Conservation (phyloP, 306 rosid genomes). For the Crotalaria pallida region DNA sequence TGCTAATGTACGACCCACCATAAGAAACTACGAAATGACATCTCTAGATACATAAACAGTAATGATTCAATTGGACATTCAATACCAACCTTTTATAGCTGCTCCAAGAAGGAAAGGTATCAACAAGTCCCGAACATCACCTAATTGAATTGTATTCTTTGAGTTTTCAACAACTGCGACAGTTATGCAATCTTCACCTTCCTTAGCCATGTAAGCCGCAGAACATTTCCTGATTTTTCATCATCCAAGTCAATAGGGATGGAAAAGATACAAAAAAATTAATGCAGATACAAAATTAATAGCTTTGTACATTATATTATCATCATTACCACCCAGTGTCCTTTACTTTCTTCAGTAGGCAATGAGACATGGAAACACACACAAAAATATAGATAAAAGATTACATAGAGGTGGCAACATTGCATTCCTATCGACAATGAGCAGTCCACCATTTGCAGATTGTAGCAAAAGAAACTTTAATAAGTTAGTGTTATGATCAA, state of each 20-base stretch:
- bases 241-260: conserved; percentile 34
- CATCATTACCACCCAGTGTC: background rate
- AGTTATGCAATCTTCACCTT: conserved; percentile 53
- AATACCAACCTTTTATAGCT: conserved; percentile 66
- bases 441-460: background rate
- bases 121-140: conserved; percentile 45
- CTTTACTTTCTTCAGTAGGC: background rate
- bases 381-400: background rate
- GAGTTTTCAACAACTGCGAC: conserved; percentile 46
- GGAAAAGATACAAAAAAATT: conserved; percentile 22
- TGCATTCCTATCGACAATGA: background rate
- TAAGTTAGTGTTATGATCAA: conserved; percentile 1
- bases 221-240: conserved; percentile 57
- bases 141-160: conserved; percentile 43
- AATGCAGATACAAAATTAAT: conserved; percentile 4
- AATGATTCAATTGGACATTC: conserved; percentile 14
- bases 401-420: too few relatives aligned
- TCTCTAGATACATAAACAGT: background rate
- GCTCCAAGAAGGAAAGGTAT: conserved; percentile 64
- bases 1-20: background rate
- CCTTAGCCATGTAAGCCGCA: conserved; percentile 14
- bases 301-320: background rate
- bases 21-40: background rate
- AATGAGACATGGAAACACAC: background rate
- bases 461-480: conserved; percentile 8